Conservation (phyloP, 2,329 filamentous ascomycete species). For the Venturia effusa region DNA sequence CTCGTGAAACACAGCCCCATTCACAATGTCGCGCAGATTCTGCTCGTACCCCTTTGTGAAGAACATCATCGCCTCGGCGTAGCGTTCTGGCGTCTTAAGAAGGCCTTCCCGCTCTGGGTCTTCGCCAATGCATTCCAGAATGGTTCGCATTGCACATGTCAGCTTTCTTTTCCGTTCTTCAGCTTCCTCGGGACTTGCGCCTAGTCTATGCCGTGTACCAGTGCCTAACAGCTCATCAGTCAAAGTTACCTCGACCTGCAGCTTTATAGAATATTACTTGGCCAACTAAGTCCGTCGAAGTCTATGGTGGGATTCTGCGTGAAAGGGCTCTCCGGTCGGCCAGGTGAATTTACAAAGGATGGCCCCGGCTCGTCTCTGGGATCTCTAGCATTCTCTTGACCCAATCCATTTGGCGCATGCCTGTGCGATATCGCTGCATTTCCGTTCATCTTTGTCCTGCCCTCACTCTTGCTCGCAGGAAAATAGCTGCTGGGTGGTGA, state of each 20-base stretch:
- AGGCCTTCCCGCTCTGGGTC: slow-evolving; percentile 55
- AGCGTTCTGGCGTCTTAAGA: slow-evolving; percentile 64
- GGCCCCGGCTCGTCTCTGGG: slow-evolving; percentile 37
- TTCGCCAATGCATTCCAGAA: slow-evolving; percentile 55
- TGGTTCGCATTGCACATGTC: slow-evolving; percentile 51
- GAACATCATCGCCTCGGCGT: slow-evolving; percentile 90
- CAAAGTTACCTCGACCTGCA: not conserved
- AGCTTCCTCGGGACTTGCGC: slow-evolving; percentile 47
- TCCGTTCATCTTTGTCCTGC: slow-evolving; percentile 11
- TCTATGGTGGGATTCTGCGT: slow-evolving; percentile 41
- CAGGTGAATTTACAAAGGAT: slow-evolving; percentile 41
- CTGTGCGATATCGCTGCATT: slow-evolving; percentile 6
- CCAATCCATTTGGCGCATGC: slow-evolving; percentile 12
- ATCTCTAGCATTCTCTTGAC: slow-evolving; percentile 41
- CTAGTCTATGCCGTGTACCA: slow-evolving; percentile 53
- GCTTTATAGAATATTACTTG: slow-evolving; percentile 25
- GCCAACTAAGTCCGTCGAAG: slow-evolving; percentile 46
- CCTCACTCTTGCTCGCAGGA: slow-evolving; percentile 12
- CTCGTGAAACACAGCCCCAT: slow-evolving; percentile 89
- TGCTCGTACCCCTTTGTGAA: slow-evolving; percentile 97
- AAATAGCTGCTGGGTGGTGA: slow-evolving; percentile 11
- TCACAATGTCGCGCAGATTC: slow-evolving; percentile 84
- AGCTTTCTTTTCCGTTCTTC: slow-evolving; percentile 48
- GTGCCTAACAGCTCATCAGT: slow-evolving; percentile 32
- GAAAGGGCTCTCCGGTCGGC: slow-evolving; percentile 39